phyloP scores from a whole-genome alignment of 345 rosid species.

The Lepidium aucheri region DNA sequence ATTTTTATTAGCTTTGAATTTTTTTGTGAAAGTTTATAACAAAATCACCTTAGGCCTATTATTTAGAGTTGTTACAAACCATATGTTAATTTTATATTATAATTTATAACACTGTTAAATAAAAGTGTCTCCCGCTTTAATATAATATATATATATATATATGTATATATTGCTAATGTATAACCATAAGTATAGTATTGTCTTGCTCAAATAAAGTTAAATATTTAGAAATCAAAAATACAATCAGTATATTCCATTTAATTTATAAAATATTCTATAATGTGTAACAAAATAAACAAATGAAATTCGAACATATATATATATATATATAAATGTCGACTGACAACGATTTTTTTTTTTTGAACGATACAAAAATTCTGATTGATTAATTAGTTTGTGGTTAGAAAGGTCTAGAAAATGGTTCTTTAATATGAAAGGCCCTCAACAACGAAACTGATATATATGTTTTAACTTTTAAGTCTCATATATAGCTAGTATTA shows the following conservation, averaged over 20 bases:
- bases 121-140: too few relatives aligned
- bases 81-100: too few relatives aligned
- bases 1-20: too few relatives aligned
- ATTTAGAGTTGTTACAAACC: too few relatives aligned
- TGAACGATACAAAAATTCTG: neutral
- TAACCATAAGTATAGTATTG: neutral
- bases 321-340: too few relatives aligned
- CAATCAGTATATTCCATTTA: neutral
- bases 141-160: neutral
- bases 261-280: neutral
- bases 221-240: neutral
- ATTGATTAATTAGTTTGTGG: constrained; percentile 21
- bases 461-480: too few relatives aligned
- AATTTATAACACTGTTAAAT: too few relatives aligned
- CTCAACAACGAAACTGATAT: neutral
- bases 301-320: neutral
- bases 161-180: neutral
- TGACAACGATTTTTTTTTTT: neutral
- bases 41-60: too few relatives aligned
- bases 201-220: neutral
- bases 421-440: constrained; percentile 8
- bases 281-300: neutral
- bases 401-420: neutral
- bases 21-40: too few relatives aligned
- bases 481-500: neutral